These are phyloP conservation scores for Clavispora carvajalis DNA, from an alignment of 805 yeast species.

Conservation along the genomic window DNA sequence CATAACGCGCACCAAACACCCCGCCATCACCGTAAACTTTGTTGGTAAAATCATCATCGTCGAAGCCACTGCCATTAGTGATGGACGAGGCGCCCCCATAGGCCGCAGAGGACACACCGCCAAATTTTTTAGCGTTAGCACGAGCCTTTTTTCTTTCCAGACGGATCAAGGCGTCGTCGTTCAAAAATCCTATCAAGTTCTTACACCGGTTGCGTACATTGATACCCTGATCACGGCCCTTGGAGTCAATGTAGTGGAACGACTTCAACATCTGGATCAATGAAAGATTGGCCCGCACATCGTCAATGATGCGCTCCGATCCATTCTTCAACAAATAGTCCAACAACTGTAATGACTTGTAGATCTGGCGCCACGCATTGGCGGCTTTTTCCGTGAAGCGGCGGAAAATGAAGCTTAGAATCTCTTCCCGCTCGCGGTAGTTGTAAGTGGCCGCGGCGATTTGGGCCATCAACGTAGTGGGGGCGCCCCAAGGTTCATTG, in stretches of 20 bases:
- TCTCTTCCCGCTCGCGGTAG: slow-evolving; percentile 74
- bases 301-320: slow-evolving; percentile 91
- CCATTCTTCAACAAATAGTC: slow-evolving; percentile 92
- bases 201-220: slow-evolving; percentile 91
- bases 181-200: slow-evolving; percentile 61
- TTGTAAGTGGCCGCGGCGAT: slow-evolving; percentile 94
- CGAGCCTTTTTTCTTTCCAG: slow-evolving; percentile 88
- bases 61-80: slow-evolving; percentile 26
- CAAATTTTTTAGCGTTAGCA: slow-evolving; percentile 74
- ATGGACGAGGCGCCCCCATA: slow-evolving; percentile 47
- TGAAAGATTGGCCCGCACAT: slow-evolving; percentile 76
- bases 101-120: slow-evolving; percentile 59
- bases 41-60: slow-evolving; percentile 39
- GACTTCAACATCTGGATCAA: slow-evolving; percentile 83
- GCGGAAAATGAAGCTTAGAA: slow-evolving; percentile 69
- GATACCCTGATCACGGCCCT: slow-evolving; percentile 94
- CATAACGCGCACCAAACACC: slow-evolving; percentile 61
- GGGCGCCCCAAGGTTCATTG: slow-evolving; percentile 99
- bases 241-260: slow-evolving; percentile 89
- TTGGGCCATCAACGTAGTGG: slow-evolving; percentile 86
- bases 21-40: slow-evolving; percentile 71
- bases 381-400: slow-evolving; percentile 95
- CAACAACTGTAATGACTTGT: slow-evolving; percentile 85
- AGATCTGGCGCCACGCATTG: slow-evolving; percentile 96
- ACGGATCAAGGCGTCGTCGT: slow-evolving; percentile 72